Conservation (phyloP, 148 eudicot species). For the Beta vulgaris region DNA sequence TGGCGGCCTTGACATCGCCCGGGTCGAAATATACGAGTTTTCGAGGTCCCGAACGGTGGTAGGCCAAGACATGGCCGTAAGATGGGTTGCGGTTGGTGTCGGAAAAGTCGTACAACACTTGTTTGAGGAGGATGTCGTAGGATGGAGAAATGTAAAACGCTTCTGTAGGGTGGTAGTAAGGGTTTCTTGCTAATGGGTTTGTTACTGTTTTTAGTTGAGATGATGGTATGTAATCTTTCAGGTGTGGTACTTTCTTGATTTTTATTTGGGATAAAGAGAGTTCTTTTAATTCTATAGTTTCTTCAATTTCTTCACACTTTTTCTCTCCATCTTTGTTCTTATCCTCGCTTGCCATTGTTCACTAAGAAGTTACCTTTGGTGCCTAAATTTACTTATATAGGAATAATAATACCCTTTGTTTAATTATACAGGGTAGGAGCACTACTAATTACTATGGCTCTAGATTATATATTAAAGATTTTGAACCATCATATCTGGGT, state of each 20-base stretch:
- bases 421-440: no score
- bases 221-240: conserved; percentile 30
- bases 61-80: conserved; percentile 21
- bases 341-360: background rate
- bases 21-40: conserved; percentile 39
- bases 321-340: background rate
- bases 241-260: conserved; percentile 30
- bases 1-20: conserved; percentile 47
- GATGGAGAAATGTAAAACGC: conserved; percentile 49
- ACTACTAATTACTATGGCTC: no score
- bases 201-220: conserved; percentile 31
- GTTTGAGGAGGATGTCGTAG: conserved; percentile 50
- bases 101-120: conserved; percentile 43
- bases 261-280: conserved; percentile 19
- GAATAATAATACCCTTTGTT: no score
- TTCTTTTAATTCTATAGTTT: background rate
- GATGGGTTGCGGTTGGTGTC: background rate
- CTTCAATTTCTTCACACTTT: background rate
- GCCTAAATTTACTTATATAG: no score
- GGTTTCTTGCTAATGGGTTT: conserved; percentile 42
- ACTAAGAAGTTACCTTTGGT: no score
- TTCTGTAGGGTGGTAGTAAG: conserved; percentile 45
- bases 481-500: no score
- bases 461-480: no score
- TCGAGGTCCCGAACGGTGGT: conserved; percentile 67